Percentiles rank a stretch among this genome's conserved stretches.
Evolutionary conservation across 164 flowering plant genomes (phyloP).

Genomic region (Macadamia tetraphylla): DNA sequence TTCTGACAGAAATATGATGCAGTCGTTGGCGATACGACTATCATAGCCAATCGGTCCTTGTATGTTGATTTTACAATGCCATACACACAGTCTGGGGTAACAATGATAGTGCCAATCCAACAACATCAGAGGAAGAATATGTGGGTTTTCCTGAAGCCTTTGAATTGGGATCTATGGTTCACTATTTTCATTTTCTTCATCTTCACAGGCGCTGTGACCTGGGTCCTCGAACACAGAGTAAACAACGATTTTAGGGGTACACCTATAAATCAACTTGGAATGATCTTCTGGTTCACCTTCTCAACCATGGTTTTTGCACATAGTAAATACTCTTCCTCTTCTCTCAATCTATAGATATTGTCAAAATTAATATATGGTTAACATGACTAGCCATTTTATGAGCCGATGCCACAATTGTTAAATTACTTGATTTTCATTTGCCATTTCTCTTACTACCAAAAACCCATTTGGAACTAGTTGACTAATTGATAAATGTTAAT

Average conservation of each 20-base stretch:
- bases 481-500: not conserved
- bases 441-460: too few relatives aligned
- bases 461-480: too few relatives aligned
- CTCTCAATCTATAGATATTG: not conserved
- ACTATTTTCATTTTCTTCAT: conserved; percentile 25
- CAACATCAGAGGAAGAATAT: conserved; percentile 17
- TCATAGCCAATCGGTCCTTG: too few relatives aligned
- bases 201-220: conserved; percentile 14
- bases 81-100: conserved; percentile 31
- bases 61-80: conserved; percentile 44
- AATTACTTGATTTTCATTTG: too few relatives aligned
- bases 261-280: conserved; percentile 13
- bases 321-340: conserved; percentile 1
- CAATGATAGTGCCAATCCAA: conserved; percentile 35
- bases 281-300: conserved; percentile 9
- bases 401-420: too few relatives aligned
- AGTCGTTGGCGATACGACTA: too few relatives aligned
- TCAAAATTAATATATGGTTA: too few relatives aligned
- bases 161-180: conserved; percentile 32
- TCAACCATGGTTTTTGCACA: conserved; percentile 16
- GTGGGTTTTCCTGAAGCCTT: conserved; percentile 42
- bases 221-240: conserved; percentile 25
- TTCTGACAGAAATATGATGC: too few relatives aligned
- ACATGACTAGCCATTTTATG: too few relatives aligned
- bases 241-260: conserved; percentile 19